Evolutionary conservation across 352 stramenopile genomes (phyloP).

Genomic region (Phytophthora constricta): DNA sequence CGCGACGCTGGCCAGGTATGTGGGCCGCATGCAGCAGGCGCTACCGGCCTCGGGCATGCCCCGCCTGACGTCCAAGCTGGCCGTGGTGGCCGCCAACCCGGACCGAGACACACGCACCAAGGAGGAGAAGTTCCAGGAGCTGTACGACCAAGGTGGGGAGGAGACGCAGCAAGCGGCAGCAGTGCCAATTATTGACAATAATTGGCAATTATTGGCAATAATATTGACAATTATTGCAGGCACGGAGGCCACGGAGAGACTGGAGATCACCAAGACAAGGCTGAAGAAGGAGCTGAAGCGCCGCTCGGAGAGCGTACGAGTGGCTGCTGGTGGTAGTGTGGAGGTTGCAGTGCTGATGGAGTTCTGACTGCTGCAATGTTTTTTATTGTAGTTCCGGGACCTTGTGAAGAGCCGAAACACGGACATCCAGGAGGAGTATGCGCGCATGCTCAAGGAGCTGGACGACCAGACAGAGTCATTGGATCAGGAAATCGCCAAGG

Average conservation of each 20-base stretch:
- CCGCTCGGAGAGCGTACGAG: conserved; percentile 44
- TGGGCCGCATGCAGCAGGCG: conserved; percentile 45
- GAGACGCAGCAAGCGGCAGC: not conserved
- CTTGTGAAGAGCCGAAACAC: conserved; percentile 74
- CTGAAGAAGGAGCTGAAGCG: conserved; percentile 73
- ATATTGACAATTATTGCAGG: conserved; percentile 24
- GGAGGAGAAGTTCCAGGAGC: conserved; percentile 64
- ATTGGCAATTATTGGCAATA: too few relatives aligned
- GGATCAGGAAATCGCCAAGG: conserved; percentile 56
- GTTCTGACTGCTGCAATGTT: too few relatives aligned
- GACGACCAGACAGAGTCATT: conserved; percentile 68
- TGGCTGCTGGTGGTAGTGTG: not conserved
- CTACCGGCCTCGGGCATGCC: conserved; percentile 58
- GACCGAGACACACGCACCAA: conserved; percentile 37
- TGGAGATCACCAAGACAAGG: conserved; percentile 68
- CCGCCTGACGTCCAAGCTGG: conserved; percentile 64
- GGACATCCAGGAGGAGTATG: conserved; percentile 79
- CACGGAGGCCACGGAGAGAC: conserved; percentile 63
- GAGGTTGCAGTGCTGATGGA: not conserved
- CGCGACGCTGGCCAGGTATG: conserved; percentile 48
- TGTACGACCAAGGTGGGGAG: conserved; percentile 46
- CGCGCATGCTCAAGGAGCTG: conserved; percentile 74
- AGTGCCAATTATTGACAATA: not conserved
- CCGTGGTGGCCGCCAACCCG: conserved; percentile 52
- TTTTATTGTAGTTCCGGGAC: conserved; percentile 54